Base-by-base conservation (phyloP, 1,284 basidiomycete species). In the Sanghuangporus baumii region DNA sequence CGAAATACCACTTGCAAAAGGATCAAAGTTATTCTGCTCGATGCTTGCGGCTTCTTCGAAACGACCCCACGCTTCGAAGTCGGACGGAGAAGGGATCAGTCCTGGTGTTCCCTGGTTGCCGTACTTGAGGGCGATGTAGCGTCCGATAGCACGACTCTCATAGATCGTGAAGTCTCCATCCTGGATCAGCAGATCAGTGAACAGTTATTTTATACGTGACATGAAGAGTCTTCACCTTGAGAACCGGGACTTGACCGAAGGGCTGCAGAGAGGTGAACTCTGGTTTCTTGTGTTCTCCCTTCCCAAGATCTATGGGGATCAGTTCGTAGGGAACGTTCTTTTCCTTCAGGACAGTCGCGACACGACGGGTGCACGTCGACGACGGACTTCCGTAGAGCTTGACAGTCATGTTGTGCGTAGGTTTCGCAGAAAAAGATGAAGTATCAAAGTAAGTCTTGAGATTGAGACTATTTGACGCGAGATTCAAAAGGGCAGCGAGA, bases 1-100 rank as follows among this genome's bases (percentile, higher is more conserved):
- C 9, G 77, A 74, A 36, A 82, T 73, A 11, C 70, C 72, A 34
- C 68, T 67, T 9, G 77, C 81, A 60, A 67, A 74, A 0, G 75
- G 72, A 64, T 86, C 79, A 65, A 86, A 87, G 72, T 85, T 79
- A 64, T 71, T 69, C 31, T 71, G 64, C 72, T 88, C 86, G 67
- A 83, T 73, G 26, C 77, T 79, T 34, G 76, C 78, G 0, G 83
- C 86, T 70, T 84, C 80, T 71, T 87, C 83, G 69, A 84, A 85
- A 34, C 75, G 70, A 23, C 78, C 82, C 37, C 72, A 73, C 1
- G 70, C 76, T 60, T 76, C 71, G 16, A 77, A 46, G 69, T 78
- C 66, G 72, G 72, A 66, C 72, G 68, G 31, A 73, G 73, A 20
- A 61, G 66, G 66, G 26, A 65, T 61, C 16, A 68, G 63, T 23